Conservation (phyloP, 441 rosid species). For the Theobroma grandiflorum region DNA sequence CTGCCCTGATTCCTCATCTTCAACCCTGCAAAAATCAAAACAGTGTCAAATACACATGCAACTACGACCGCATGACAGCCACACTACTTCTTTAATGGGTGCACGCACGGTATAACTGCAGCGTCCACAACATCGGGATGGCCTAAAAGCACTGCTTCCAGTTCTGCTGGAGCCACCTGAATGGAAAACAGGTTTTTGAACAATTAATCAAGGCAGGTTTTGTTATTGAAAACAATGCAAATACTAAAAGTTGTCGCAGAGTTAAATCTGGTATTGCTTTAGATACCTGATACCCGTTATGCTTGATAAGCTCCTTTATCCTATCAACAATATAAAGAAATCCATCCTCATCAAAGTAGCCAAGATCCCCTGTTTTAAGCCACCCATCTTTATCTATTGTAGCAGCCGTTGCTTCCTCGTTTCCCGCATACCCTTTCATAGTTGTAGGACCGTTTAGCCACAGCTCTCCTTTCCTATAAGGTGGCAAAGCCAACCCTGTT, state of each 20-base stretch:
- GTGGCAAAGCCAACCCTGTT: conserved; percentile 51
- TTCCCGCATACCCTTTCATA: conserved; percentile 61
- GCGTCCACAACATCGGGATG: conserved; percentile 66
- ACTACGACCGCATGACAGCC: not conserved
- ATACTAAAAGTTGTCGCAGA: not conserved
- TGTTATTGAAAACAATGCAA: not conserved
- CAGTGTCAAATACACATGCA: not conserved
- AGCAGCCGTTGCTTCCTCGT: conserved; percentile 57
- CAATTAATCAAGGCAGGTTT: not conserved
- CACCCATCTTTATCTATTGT: conserved; percentile 58
- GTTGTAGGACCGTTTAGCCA: conserved; percentile 61
- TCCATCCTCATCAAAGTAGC: conserved; percentile 70
- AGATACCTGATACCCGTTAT: conserved; percentile 68
- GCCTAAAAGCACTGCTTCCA: conserved; percentile 64
- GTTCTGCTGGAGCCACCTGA: conserved; percentile 79
- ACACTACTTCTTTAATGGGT: not conserved
- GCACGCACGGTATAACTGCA: conserved; percentile 67
- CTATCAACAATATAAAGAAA: conserved; percentile 61
- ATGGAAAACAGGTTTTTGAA: not conserved
- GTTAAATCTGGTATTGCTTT: not conserved
- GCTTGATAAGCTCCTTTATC: conserved; percentile 79
- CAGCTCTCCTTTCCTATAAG: conserved; percentile 55
- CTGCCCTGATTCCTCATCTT: conserved; percentile 73
- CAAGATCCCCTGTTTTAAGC: conserved; percentile 71
- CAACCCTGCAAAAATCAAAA: conserved; percentile 44